Base-by-base conservation (phyloP, 768 basidiomycete species). In the Flagelloscypha sp. region DNA sequence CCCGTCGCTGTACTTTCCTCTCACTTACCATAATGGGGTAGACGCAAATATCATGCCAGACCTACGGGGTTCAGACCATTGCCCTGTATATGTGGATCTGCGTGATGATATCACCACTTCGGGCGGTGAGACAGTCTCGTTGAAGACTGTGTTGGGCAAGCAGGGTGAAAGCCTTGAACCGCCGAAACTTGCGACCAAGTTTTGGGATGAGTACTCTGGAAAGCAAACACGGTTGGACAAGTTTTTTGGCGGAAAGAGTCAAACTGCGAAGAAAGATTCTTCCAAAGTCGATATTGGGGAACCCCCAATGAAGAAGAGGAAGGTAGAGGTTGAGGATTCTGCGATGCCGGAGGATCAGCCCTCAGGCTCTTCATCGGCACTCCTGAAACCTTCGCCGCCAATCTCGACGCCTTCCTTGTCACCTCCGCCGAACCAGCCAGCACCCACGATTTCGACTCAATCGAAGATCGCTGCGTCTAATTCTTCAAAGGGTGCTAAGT, bases 21-120 rank as follows among this genome's bases (percentile, higher is more conserved):
- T n/a, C n/a, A n/a, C n/a, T n/a, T n/a, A n/a, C n/a, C n/a, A n/a
- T n/a, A n/a, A n/a, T n/a, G n/a, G n/a, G n/a, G n/a, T n/a, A n/a
- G n/a, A n/a, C n/a, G n/a, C 65, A 7, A 86, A 99, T 48, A 94
- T 95, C 36, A 83, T 84, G 47, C 79, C 85, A 7, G 67, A 74
- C 5, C 53, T 98, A 38, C 87, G 85, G 45, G 95, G 95, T 7
- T 95, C 92, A 13, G 95, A 99, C 58, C 95, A 98, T 52, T 98
- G 95, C 53, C 95, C 95, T 3, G 83, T 95, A n/a, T 95, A 72
- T 52, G 67, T 97, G 40, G 93, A 98, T 52, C 62, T 98, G 11
- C 71, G 84, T 48, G 89, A 98, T 44, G 68, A 81, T 42, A 83
- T 94, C n/a, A n/a, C 17, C 43, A 63, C 40, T 44, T 48, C 31